Conservation (phyloP, 2,329 filamentous ascomycete genomes). For the Talaromyces sp. region DNA sequence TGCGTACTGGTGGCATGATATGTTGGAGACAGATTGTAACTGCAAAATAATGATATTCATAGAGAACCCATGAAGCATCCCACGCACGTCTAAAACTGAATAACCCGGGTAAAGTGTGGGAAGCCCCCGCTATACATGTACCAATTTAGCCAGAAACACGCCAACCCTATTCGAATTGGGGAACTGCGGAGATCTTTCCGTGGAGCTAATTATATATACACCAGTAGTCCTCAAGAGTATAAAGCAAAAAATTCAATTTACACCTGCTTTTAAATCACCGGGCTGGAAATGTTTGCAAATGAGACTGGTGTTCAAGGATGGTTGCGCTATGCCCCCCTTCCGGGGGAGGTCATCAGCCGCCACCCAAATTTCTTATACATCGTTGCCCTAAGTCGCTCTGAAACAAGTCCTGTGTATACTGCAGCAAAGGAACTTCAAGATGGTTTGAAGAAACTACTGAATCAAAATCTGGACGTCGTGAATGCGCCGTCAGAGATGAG, state of each 20-base stretch:
- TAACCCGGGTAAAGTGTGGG: background rate
- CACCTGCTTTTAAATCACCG: too few relatives aligned
- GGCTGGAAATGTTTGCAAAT: background rate
- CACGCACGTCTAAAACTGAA: background rate
- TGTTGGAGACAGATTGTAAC: background rate
- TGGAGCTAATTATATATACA: background rate
- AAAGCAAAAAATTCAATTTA: background rate
- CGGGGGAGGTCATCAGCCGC: constrained; percentile 23
- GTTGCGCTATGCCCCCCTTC: constrained; percentile 57
- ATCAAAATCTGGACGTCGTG: constrained; percentile 36
- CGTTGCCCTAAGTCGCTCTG: constrained; percentile 49
- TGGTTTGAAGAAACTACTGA: constrained; percentile 51
- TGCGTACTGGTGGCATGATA: constrained; percentile 30
- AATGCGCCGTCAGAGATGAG: constrained; percentile 10
- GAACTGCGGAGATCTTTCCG: background rate
- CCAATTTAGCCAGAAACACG: background rate
- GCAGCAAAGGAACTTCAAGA: constrained; percentile 55
- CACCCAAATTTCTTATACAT: constrained; percentile 44
- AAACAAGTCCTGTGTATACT: constrained; percentile 51
- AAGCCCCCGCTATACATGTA: background rate
- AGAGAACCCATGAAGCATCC: background rate
- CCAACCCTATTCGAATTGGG: background rate
- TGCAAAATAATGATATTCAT: background rate
- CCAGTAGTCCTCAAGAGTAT: background rate
- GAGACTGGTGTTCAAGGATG: constrained; percentile 59